Conservation (phyloP, 2,329 filamentous ascomycete species). For the Ophiosphaerella korrae region DNA sequence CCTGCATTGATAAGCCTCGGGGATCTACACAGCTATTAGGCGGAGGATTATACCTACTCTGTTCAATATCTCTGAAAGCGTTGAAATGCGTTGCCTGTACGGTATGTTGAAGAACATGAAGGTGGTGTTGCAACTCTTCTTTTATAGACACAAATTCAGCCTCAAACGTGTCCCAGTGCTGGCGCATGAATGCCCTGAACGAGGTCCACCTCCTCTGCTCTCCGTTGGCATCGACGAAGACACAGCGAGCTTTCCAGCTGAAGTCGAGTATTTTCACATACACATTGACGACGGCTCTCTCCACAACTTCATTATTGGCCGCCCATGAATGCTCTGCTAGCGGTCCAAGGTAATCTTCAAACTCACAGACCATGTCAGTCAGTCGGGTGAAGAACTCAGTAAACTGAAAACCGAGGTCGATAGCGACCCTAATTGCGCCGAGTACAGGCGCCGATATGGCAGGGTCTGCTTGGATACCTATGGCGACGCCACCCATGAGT, state of each 20-base stretch:
- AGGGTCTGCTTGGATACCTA: slow-evolving; percentile 18
- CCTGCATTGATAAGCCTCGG: background rate
- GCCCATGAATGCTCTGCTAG: slow-evolving; percentile 16
- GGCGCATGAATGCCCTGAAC: slow-evolving; percentile 17
- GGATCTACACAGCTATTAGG: too few relatives aligned
- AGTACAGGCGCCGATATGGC: slow-evolving; percentile 25
- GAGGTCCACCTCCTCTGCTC: slow-evolving; percentile 17
- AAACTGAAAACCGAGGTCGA: slow-evolving; percentile 24
- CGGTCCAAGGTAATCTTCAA: slow-evolving; percentile 25
- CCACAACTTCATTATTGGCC: slow-evolving; percentile 14
- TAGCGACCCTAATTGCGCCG: slow-evolving; percentile 17
- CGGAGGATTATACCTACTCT: background rate
- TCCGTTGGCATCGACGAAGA: slow-evolving; percentile 18
- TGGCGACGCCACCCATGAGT: slow-evolving; percentile 12
- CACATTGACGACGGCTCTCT: slow-evolving; percentile 13
- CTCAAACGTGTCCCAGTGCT: slow-evolving; percentile 32
- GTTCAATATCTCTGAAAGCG: slow-evolving; percentile 6
- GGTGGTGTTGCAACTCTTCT: slow-evolving; percentile 17
- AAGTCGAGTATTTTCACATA: slow-evolving; percentile 25
- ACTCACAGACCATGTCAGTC: slow-evolving; percentile 19
- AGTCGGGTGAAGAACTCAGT: slow-evolving; percentile 21
- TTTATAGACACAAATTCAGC: slow-evolving; percentile 18
- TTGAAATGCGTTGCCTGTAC: slow-evolving; percentile 17
- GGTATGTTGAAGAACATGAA: slow-evolving; percentile 19
- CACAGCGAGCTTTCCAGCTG: slow-evolving; percentile 19